A percentile compares a stretch with the other conserved stretches of the same genome.
These are phyloP conservation scores for Persicaria tinctoria DNA, from an alignment of 148 eudicot genomes.

Conservation along the genomic window DNA sequence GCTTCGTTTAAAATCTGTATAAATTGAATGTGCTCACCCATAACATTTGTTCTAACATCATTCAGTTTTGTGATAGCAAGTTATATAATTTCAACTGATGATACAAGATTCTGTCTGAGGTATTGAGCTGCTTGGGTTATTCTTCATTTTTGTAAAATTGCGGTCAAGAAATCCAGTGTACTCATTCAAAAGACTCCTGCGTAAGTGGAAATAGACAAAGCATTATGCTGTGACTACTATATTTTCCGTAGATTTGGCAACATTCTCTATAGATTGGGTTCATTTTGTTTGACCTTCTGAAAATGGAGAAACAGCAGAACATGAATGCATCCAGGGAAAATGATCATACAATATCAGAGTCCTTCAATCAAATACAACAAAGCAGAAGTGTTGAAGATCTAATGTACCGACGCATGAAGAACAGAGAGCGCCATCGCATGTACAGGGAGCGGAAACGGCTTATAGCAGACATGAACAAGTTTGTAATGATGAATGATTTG, in stretches of 20 bases:
- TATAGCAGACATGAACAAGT: slow-evolving; percentile 28
- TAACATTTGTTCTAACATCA: not conserved
- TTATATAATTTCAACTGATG: not conserved
- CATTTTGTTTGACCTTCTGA: not conserved
- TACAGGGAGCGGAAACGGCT: slow-evolving; percentile 85
- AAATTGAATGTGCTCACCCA: not conserved
- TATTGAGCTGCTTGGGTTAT: not conserved
- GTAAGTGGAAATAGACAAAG: not conserved
- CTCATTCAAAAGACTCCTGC: not conserved
- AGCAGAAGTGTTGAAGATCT: slow-evolving; percentile 37
- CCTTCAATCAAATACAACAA: not conserved
- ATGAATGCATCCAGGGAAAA: not conserved
- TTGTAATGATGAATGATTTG: slow-evolving; percentile 15
- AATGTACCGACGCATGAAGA: slow-evolving; percentile 62
- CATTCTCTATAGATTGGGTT: not conserved
- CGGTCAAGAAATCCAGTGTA: not conserved
- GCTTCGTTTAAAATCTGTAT: not conserved
- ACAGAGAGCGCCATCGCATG: slow-evolving; percentile 89
- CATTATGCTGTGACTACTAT: not conserved
- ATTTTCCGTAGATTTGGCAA: not conserved
- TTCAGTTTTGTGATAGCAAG: not conserved
- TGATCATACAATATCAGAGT: slow-evolving; percentile 5
- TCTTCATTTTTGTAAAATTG: not conserved
- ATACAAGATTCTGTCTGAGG: slow-evolving; percentile 2
- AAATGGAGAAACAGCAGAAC: slow-evolving; percentile 6